Evolutionary conservation across 768 basidiomycete genomes (phyloP).

Genomic region (Mycena filopes): DNA sequence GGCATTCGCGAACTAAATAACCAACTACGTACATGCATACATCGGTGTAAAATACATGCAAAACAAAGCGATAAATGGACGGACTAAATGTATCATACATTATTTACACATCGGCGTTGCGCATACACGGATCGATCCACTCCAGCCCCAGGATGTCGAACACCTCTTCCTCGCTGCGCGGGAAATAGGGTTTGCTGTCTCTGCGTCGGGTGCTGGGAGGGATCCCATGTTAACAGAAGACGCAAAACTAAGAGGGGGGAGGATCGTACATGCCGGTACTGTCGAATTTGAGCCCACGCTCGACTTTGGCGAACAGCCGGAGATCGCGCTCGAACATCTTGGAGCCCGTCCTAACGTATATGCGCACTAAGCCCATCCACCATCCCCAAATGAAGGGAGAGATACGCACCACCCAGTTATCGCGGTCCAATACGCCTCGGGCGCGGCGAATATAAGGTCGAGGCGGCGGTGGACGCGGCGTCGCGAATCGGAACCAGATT

Average conservation of each 20-base stretch:
- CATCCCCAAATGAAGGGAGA: background rate
- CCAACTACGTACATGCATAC: slow-evolving; percentile 38
- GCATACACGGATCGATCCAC: slow-evolving; percentile 75
- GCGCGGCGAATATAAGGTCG: slow-evolving; percentile 85
- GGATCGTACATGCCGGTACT: slow-evolving; percentile 77
- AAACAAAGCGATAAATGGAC: slow-evolving; percentile 5
- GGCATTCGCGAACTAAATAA: slow-evolving; percentile 80
- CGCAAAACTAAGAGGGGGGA: background rate
- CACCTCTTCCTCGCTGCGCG: slow-evolving; percentile 75
- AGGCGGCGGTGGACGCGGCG: slow-evolving; percentile 71
- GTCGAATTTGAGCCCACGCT: slow-evolving; percentile 82
- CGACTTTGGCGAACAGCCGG: slow-evolving; percentile 72
- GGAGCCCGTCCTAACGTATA: slow-evolving; percentile 90
- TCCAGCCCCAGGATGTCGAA: slow-evolving; percentile 77
- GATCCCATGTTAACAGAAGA: slow-evolving; percentile 4
- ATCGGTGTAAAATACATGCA: background rate
- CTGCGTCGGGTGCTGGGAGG: slow-evolving; percentile 64
- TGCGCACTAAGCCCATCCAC: too few species aligned
- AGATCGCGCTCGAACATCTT: slow-evolving; percentile 92
- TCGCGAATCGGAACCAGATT: slow-evolving; percentile 33
- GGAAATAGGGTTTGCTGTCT: slow-evolving; percentile 69
- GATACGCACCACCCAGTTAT: slow-evolving; percentile 83
- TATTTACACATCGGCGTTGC: slow-evolving; percentile 74
- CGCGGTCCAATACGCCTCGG: slow-evolving; percentile 87
- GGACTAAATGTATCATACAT: too few species aligned